Conservation (phyloP, 2,329 filamentous ascomycete species). For the Cordyceps pruinosa region DNA sequence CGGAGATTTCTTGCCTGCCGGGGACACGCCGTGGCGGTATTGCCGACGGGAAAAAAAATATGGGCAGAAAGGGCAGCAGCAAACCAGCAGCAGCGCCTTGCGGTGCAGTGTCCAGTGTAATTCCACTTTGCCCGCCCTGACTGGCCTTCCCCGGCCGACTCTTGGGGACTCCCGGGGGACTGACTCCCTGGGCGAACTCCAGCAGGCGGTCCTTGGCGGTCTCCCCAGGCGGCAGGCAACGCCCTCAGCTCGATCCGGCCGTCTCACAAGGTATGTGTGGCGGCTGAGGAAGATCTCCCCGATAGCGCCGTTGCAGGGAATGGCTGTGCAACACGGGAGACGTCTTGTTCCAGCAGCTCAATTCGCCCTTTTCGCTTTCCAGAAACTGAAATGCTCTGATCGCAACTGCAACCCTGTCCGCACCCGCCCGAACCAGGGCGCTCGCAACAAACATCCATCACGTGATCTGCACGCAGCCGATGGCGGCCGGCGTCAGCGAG, state of each 20-base stretch:
- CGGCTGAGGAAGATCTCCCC: background rate
- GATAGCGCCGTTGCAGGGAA: background rate
- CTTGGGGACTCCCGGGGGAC: background rate
- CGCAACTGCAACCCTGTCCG: background rate
- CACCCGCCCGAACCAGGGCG: background rate
- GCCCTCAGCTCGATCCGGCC: background rate
- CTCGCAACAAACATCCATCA: background rate
- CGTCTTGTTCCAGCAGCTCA: background rate
- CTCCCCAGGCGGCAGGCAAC: background rate
- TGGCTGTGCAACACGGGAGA: background rate
- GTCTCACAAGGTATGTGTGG: background rate
- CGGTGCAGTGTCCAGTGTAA: too few species aligned
- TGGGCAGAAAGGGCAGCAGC: too few species aligned
- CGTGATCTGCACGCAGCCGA: background rate
- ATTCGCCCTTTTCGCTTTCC: background rate
- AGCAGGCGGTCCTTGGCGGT: background rate
- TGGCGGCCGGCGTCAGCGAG: background rate
- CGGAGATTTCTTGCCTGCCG: constrained; percentile 3
- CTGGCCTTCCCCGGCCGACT: too few species aligned
- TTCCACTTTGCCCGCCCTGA: too few species aligned
- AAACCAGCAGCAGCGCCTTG: too few species aligned
- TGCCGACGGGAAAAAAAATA: background rate
- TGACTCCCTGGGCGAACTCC: background rate
- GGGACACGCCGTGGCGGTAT: background rate
- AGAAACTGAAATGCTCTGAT: background rate